These are phyloP conservation scores for Ophiostoma australiae DNA, from an alignment of 2,329 filamentous ascomycete species.

Conservation along the genomic window DNA sequence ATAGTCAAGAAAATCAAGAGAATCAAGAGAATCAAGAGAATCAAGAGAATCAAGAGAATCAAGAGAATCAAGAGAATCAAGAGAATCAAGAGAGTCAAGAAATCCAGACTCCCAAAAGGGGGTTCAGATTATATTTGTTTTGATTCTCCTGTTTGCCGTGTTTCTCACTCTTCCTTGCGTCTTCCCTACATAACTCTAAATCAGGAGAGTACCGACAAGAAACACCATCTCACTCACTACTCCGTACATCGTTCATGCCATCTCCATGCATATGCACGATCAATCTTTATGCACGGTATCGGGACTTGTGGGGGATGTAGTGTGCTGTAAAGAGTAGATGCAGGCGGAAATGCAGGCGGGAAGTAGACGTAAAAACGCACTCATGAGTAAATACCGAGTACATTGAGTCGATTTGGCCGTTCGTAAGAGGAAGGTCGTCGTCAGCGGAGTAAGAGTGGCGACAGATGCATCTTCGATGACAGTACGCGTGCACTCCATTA, in stretches of 20 bases:
- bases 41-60: background rate
- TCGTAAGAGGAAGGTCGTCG: constrained; percentile 1
- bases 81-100: background rate
- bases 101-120: background rate
- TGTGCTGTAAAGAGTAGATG: background rate
- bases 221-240: background rate
- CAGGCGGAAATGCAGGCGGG: background rate
- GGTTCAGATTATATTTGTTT: background rate
- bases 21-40: background rate
- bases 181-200: background rate
- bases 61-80: background rate
- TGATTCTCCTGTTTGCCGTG: background rate
- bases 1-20: background rate
- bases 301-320: constrained; percentile 2
- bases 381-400: background rate
- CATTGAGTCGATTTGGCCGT: background rate
- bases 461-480: background rate
- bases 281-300: background rate
- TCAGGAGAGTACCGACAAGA: constrained; percentile 1
- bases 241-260: constrained; percentile 3
- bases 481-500: background rate
- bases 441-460: background rate
- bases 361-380: background rate
- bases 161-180: background rate
- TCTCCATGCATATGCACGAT: constrained; percentile 9